Evolutionary conservation across 768 basidiomycete species (phyloP).

Genomic region (Kwoniella europaea): DNA sequence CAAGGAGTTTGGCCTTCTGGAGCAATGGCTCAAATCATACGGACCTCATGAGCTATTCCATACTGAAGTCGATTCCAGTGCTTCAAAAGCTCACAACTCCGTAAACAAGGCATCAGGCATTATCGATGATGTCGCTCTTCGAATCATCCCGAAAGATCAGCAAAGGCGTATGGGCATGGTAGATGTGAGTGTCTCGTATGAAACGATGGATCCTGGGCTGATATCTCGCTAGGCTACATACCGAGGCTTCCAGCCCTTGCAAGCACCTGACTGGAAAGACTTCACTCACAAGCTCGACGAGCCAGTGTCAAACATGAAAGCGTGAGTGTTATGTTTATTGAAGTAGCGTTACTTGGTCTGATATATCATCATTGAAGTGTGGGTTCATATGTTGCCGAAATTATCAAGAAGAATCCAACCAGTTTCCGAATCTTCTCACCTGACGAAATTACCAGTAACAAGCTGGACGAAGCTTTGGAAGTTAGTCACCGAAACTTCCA

Average conservation of each 20-base stretch:
- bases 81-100: constrained; percentile 35
- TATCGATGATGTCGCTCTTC: constrained; percentile 45
- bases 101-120: constrained; percentile 41
- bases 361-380: constrained; percentile 50
- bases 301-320: constrained; percentile 79
- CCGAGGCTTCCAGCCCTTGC: constrained; percentile 67
- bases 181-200: constrained; percentile 50
- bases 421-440: constrained; percentile 89
- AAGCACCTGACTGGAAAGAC: constrained; percentile 70
- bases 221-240: constrained; percentile 64
- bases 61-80: constrained; percentile 37
- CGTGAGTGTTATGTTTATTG: constrained; percentile 37
- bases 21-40: constrained; percentile 77
- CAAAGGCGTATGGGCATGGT: constrained; percentile 67
- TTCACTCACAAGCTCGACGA: constrained; percentile 65
- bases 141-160: constrained; percentile 54
- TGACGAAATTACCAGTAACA: constrained; percentile 85
- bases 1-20: constrained; percentile 69
- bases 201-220: not conserved
- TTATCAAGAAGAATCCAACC: constrained; percentile 70
- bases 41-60: constrained; percentile 71
- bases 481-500: constrained; percentile 72
- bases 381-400: constrained; percentile 58
- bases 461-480: constrained; percentile 79
- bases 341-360: constrained; percentile 1